These are phyloP conservation scores for Mucor indicus DNA, from an alignment of 371 early-diverging fungal species.

Conservation along the genomic window DNA sequence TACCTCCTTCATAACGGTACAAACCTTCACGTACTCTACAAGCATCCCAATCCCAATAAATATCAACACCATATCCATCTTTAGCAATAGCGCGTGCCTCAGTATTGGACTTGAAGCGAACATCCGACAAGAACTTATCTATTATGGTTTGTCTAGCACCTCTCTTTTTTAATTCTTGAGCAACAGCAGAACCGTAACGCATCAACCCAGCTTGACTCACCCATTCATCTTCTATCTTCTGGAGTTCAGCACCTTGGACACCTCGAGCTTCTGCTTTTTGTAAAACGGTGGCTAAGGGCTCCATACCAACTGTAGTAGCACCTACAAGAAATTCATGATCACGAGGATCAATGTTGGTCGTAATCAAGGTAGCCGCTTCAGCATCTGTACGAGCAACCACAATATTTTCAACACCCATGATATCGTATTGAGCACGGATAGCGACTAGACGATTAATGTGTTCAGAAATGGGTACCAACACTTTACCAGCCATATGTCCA, in stretches of 20 bases:
- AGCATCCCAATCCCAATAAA: conserved; percentile 91
- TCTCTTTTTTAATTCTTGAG: conserved; percentile 66
- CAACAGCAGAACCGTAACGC: conserved; percentile 83
- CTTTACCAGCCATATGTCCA: conserved; percentile 99
- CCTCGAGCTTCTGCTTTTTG: conserved; percentile 77
- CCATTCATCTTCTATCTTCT: conserved; percentile 91
- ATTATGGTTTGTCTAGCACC: conserved; percentile 50
- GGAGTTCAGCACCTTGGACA: conserved; percentile 71
- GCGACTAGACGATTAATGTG: conserved; percentile 97
- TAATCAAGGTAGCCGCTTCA: conserved; percentile 95
- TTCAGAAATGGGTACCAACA: conserved; percentile 94
- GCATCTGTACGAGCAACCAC: conserved; percentile 96
- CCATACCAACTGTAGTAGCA: conserved; percentile 75
- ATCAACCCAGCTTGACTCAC: conserved; percentile 77
- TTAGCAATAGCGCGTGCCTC: conserved; percentile 84
- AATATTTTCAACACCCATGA: conserved; percentile 96
- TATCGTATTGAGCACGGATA: conserved; percentile 95
- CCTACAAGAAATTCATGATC: conserved; percentile 97
- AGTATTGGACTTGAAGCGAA: conserved; percentile 68
- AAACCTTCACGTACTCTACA: conserved; percentile 94
- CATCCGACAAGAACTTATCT: conserved; percentile 61
- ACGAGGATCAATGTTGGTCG: conserved; percentile 93
- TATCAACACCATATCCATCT: conserved; percentile 70
- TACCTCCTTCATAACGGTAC: conserved; percentile 95
- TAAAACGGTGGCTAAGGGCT: conserved; percentile 77